A percentile compares a stretch with the other conserved stretches of the same genome.
phyloP scores from a whole-genome alignment of 1,139 yeast genomes.

The Zygosaccharomyces sapae region DNA sequence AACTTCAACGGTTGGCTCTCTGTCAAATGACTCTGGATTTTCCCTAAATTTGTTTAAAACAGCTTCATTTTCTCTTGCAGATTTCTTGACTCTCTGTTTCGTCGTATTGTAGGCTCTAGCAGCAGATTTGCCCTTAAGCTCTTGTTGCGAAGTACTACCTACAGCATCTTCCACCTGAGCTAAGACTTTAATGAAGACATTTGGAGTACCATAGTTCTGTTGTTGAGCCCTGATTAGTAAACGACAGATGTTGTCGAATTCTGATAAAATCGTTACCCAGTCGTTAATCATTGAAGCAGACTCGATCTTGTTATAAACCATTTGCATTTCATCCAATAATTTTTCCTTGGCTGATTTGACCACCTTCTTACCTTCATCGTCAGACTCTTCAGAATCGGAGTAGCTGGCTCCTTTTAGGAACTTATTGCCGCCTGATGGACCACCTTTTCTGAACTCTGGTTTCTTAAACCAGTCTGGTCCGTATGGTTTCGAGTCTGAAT shows the following conservation, averaged over 20 bases:
- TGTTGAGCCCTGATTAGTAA: slow-evolving; percentile 64
- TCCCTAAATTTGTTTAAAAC: slow-evolving; percentile 58
- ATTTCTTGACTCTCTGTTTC: slow-evolving; percentile 85
- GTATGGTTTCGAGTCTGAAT: slow-evolving; percentile 39
- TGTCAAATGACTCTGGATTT: slow-evolving; percentile 70
- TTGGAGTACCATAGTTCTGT: slow-evolving; percentile 70
- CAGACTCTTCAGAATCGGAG: slow-evolving; percentile 46
- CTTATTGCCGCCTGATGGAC: slow-evolving; percentile 30
- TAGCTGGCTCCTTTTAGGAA: slow-evolving; percentile 36
- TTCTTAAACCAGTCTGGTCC: slow-evolving; percentile 41
- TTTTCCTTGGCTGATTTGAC: slow-evolving; percentile 94
- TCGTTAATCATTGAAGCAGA: slow-evolving; percentile 66
- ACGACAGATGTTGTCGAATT: slow-evolving; percentile 74
- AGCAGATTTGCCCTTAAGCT: slow-evolving; percentile 74
- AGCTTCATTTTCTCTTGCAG: slow-evolving; percentile 57
- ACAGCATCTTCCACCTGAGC: slow-evolving; percentile 71
- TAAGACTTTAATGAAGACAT: slow-evolving; percentile 62
- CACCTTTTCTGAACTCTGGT: slow-evolving; percentile 40
- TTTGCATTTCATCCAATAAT: slow-evolving; percentile 79
- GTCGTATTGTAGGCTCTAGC: slow-evolving; percentile 84
- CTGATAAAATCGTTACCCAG: slow-evolving; percentile 73
- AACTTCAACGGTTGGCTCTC: slow-evolving; percentile 41
- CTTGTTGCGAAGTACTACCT: slow-evolving; percentile 52
- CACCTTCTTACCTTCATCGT: slow-evolving; percentile 61
- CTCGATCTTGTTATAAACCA: slow-evolving; percentile 63